Evolutionary conservation across 2,329 filamentous ascomycete species (phyloP), one percentile per base, ranked within the genome.

Genomic region (Colletotrichum nymphaeae): DNA sequence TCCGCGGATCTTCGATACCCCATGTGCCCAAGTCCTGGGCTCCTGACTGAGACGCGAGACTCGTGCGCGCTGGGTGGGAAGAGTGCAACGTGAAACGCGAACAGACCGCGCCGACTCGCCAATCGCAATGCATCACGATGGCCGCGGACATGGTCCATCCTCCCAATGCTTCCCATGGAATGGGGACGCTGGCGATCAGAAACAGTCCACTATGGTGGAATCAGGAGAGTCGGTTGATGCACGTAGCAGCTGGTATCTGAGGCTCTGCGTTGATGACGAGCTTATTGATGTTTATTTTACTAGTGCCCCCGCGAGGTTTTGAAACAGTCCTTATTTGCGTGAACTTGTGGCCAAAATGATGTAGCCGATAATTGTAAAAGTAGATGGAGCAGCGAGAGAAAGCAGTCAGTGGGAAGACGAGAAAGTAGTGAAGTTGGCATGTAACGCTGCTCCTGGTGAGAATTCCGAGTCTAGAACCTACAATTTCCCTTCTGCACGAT

Each of bases 81-180:
- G 26, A 22, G 24, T n/a, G n/a, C 60, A 30, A 53, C 28, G 60
- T 63, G 60, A 63, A 63, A 63, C 60, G 60, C 46, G 60, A 53
- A 63, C 60, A 26, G 60, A 63, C 60, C 46, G 60, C 46, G 11
- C 11, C 26, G 60, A 35, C 26, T 30, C 26, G 59, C 19, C 42
- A 63, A 52, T 49, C 26, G 26, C 60, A 46, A 63, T 9, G 46
- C 60, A 28, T 63, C 24, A 30, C 28, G 42, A 53, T 63, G 63
- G 8, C 4, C 19, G 42, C 42, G 42, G 42, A 22, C 42, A 49
- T n/a, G 42, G 42, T 49, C 42, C 19, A 49, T 49, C 19, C 42
- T 2, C 19, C 12, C 5, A 16, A 26, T 26, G 16, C 19, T 1
- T n/a, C 19, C 59, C 24, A 24, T 4, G 32, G 14, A 35, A 16